phyloP scores from a whole-genome alignment of 2,329 filamentous ascomycete genomes.

The Penicillium concentricum region DNA sequence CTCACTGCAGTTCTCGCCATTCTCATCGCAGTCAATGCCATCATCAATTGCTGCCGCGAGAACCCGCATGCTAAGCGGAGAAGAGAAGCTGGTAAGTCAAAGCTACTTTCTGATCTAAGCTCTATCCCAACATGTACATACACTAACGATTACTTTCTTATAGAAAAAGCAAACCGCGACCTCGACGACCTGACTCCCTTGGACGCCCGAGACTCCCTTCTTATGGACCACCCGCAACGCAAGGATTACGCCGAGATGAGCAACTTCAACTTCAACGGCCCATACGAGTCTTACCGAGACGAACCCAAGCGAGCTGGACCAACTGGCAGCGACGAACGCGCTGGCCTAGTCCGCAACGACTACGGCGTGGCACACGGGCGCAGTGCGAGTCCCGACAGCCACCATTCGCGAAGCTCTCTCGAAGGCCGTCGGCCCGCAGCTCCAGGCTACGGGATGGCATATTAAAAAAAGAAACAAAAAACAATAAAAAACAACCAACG shows the following conservation, averaged over 20 bases:
- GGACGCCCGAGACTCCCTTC: slow-evolving; percentile 68
- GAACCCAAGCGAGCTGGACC: slow-evolving; percentile 27
- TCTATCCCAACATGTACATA: slow-evolving; percentile 18
- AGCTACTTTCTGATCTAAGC: not conserved
- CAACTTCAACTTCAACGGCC: slow-evolving; percentile 42
- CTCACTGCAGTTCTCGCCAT: slow-evolving; percentile 81
- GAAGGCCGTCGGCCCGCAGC: slow-evolving; percentile 32
- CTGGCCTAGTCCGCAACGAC: slow-evolving; percentile 33
- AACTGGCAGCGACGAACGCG: slow-evolving; percentile 35
- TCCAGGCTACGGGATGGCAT: slow-evolving; percentile 37
- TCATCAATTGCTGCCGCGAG: slow-evolving; percentile 76
- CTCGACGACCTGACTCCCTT: slow-evolving; percentile 81
- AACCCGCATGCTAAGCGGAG: slow-evolving; percentile 87
- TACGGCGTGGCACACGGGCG: slow-evolving; percentile 30
- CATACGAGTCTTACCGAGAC: slow-evolving; percentile 44
- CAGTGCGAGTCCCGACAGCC: slow-evolving; percentile 23
- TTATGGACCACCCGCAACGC: slow-evolving; percentile 60
- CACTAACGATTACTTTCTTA: slow-evolving; percentile 5
- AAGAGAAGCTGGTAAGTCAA: slow-evolving; percentile 79
- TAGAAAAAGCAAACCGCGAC: slow-evolving; percentile 75
- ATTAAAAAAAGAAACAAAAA: slow-evolving; percentile 18
- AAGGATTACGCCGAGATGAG: slow-evolving; percentile 38
- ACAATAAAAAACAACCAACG: not conserved
- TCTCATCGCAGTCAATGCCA: slow-evolving; percentile 83
- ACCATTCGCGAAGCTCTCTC: slow-evolving; percentile 30